Evolutionary conservation across 208 protist species (phyloP), one percentile per base, ranked within the genome.

Genomic region (Crithidia acanthocephali): DNA sequence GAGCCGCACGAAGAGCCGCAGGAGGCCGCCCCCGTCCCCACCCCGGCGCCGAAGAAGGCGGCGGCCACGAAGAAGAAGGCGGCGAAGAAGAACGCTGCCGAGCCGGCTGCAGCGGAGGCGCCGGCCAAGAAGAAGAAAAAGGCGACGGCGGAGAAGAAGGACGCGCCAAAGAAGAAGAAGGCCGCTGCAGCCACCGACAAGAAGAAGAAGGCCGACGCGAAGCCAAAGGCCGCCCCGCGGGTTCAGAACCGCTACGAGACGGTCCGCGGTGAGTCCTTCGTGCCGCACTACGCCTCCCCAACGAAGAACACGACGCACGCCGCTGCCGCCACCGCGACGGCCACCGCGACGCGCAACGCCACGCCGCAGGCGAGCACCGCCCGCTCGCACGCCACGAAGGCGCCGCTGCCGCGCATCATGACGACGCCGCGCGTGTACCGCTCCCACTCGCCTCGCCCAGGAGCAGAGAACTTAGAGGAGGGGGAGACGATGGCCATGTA

Each of bases 341-440:
- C n/a, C n/a, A 45, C 42, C 1, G 11, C 33, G 40, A 33, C 10
- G 37, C n/a, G 8, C 32, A 52, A 20, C 5, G 18, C 25, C 45
- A 70, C 25, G 23, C 32, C 50, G 48, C 51, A 77, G 52, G 23
- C 10, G 28, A 67, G 57, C 45, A 51, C 42, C 33, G 70, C 58
- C 15, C 47, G 45, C 42, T 16, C n/a, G 25, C 48, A 22, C 50
- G 8, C 4, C 11, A 7, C 58, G 35, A 51, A 65, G 33, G 6
- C 56, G 18, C 18, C 58, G n/a, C 64, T 87, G 20, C 75, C 83
- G 5, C 7, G 51, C 37, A 32, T 70, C 44, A 65, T 87, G 33
- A 63, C 62, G 42, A 82, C 74, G 9, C 75, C 79, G n/a, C 79
- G 83, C 30, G 22, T 61, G 56, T 84, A 74, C 74, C 65, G 50